phyloP scores from a whole-genome alignment of 805 yeast genomes.

The Metschnikowia proteae region DNA sequence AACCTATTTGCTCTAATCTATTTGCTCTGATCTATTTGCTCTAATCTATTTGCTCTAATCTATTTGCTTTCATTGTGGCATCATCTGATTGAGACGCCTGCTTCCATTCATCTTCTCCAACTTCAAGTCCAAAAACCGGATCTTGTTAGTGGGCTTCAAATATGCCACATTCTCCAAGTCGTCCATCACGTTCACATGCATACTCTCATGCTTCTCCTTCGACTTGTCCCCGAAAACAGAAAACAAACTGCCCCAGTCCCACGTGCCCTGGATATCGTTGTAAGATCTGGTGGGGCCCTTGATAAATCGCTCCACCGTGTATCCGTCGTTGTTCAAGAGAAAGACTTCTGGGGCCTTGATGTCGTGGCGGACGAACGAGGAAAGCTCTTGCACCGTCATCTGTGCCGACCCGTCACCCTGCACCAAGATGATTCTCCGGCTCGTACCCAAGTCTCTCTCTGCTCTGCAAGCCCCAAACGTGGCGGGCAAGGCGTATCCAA shows the following conservation, averaged over 20 bases:
- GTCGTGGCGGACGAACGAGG: conserved; percentile 56
- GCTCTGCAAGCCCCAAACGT: conserved; percentile 81
- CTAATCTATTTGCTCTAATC: background rate
- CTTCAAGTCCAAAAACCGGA: conserved; percentile 25
- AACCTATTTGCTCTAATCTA: background rate
- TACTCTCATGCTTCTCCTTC: conserved; percentile 21
- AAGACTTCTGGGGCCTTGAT: conserved; percentile 62
- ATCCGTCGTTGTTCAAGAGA: conserved; percentile 80
- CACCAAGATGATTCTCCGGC: conserved; percentile 60
- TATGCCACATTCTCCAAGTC: conserved; percentile 21
- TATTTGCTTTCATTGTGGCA: background rate
- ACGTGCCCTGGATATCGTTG: conserved; percentile 75
- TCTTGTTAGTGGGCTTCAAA: conserved; percentile 17
- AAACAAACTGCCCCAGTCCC: conserved; percentile 77
- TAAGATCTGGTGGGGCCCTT: conserved; percentile 73
- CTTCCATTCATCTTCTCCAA: conserved; percentile 29
- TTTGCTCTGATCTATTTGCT: too few relatives aligned
- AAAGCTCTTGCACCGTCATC: conserved; percentile 86
- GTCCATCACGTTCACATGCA: conserved; percentile 16
- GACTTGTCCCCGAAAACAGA: conserved; percentile 55
- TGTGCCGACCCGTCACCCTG: conserved; percentile 96
- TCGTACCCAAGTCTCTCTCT: conserved; percentile 47
- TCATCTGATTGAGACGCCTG: conserved; percentile 18
- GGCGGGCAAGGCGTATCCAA: conserved; percentile 87
- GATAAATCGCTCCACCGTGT: conserved; percentile 84